These are phyloP conservation scores for Podila epicladia DNA, from an alignment of 192 early-diverging fungal species.

Conservation along the genomic window DNA sequence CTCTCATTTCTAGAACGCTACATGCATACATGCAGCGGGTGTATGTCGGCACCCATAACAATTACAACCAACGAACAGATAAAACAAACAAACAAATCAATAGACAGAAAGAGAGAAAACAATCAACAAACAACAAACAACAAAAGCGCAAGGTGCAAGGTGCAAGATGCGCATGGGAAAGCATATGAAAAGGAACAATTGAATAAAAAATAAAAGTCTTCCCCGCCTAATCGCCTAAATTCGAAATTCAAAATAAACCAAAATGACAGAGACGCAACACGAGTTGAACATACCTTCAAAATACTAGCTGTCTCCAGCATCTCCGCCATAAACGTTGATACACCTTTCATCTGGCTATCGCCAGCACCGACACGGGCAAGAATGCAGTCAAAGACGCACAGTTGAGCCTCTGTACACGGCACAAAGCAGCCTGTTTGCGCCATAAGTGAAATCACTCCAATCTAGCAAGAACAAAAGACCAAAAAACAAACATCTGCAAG, in stretches of 20 bases:
- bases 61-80: background rate
- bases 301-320: constrained; percentile 95
- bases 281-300: constrained; percentile 62
- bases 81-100: background rate
- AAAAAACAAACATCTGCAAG: no score
- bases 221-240: no score
- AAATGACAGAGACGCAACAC: background rate
- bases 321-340: constrained; percentile 97
- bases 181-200: constrained; percentile 4
- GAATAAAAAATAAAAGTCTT: background rate
- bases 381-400: constrained; percentile 88
- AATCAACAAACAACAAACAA: background rate
- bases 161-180: background rate
- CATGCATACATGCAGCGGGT: no score
- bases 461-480: constrained; percentile 52
- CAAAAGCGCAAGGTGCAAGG: background rate
- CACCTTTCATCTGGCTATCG: constrained; percentile 91
- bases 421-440: constrained; percentile 96
- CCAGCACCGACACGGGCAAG: constrained; percentile 94
- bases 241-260: background rate
- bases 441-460: constrained; percentile 93
- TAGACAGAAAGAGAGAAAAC: background rate
- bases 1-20: no score
- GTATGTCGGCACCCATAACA: no score
- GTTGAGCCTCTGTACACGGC: constrained; percentile 78